These are phyloP conservation scores for Suillus decipiens DNA, from an alignment of 768 basidiomycete species.

Conservation along the genomic window DNA sequence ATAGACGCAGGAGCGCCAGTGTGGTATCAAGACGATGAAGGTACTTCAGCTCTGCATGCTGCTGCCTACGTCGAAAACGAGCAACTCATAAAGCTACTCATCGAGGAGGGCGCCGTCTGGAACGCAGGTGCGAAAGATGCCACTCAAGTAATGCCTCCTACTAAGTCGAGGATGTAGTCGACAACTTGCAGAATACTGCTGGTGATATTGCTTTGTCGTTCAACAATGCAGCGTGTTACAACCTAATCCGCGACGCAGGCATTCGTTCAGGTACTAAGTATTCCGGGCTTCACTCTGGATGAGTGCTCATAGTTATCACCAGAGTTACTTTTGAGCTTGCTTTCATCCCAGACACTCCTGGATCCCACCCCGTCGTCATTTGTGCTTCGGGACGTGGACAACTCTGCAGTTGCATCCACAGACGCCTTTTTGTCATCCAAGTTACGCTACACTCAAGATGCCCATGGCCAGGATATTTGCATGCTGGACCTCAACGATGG, in stretches of 20 bases:
- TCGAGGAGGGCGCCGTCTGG: slow-evolving; percentile 89
- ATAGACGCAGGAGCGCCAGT: slow-evolving; percentile 73
- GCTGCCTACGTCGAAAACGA: slow-evolving; percentile 74
- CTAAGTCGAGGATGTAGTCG: slow-evolving; percentile 47
- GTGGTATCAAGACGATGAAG: slow-evolving; percentile 90
- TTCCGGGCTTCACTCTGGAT: slow-evolving; percentile 4
- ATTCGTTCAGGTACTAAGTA: slow-evolving; percentile 74
- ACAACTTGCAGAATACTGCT: slow-evolving; percentile 78
- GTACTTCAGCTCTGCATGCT: slow-evolving; percentile 84
- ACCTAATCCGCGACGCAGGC: slow-evolving; percentile 85
- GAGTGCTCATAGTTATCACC: slow-evolving; percentile 15
- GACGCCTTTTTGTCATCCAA: slow-evolving; percentile 70
- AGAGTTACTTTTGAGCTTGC: slow-evolving; percentile 73
- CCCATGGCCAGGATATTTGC: slow-evolving; percentile 81
- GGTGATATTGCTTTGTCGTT: slow-evolving; percentile 89
- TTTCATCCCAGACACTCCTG: slow-evolving; percentile 47
- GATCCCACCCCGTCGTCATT: slow-evolving; percentile 33
- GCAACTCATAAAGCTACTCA: slow-evolving; percentile 62
- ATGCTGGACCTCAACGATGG: slow-evolving; percentile 58
- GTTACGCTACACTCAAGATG: slow-evolving; percentile 69
- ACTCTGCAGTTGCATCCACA: slow-evolving; percentile 60
- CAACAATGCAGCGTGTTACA: slow-evolving; percentile 76
- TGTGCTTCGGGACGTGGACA: slow-evolving; percentile 51
- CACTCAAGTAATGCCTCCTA: not conserved
- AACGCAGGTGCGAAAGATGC: slow-evolving; percentile 64